A percentile compares a stretch with the other conserved stretches of the same genome.
These are phyloP conservation scores for Suillus subaureus DNA, from an alignment of 768 basidiomycete species.

Conservation along the genomic window DNA sequence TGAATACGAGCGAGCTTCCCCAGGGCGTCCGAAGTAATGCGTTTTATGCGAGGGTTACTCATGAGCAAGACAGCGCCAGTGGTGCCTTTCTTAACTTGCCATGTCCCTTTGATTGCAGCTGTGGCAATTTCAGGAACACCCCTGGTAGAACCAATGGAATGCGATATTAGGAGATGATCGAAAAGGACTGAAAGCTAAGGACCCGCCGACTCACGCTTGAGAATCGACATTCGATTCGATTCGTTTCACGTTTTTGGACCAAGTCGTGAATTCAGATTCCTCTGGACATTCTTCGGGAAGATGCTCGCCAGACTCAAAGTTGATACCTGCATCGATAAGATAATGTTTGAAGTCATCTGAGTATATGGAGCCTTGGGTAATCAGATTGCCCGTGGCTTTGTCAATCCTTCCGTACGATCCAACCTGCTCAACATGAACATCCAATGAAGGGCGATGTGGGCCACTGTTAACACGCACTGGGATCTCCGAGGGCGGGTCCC, in stretches of 20 bases:
- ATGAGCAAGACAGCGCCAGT: conserved; percentile 1
- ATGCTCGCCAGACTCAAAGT: neutral
- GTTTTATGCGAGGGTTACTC: neutral
- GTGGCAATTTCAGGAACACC: neutral
- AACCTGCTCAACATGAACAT: neutral
- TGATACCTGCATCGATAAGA: neutral
- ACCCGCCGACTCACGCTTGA: neutral
- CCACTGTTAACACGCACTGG: neutral
- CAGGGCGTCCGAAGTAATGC: neutral
- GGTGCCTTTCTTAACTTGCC: neutral
- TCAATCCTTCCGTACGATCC: conserved; percentile 1
- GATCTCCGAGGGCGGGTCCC: conserved; percentile 4
- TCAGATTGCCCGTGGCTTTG: neutral
- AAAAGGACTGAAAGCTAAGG: neutral
- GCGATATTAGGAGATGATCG: neutral
- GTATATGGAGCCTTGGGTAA: neutral
- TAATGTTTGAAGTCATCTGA: neutral
- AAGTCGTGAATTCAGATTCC: neutral
- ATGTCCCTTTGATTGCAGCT: conserved; percentile 1
- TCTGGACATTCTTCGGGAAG: neutral
- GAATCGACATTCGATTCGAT: neutral
- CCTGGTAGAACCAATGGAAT: neutral
- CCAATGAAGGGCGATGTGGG: no score
- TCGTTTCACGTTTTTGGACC: neutral
- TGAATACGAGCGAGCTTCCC: neutral